phyloP scores from a whole-genome alignment of 768 basidiomycete genomes.

The Leccinum imitatum region DNA sequence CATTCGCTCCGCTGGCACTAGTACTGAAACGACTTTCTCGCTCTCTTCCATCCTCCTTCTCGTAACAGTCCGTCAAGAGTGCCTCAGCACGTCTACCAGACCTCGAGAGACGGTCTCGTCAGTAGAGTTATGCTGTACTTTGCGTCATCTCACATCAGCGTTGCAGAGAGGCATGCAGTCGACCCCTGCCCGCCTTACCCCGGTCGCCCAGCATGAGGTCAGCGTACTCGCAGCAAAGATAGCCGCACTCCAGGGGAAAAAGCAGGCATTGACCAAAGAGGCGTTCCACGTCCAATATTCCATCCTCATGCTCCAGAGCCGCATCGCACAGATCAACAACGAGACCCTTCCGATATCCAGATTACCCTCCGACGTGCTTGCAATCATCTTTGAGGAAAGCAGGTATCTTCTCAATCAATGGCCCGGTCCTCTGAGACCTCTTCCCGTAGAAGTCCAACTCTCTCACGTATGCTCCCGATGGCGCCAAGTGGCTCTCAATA shows the following conservation, averaged over 20 bases:
- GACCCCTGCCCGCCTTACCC: constrained; percentile 14
- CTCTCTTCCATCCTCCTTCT: not conserved
- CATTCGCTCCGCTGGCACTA: constrained; percentile 1
- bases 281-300: constrained; percentile 28
- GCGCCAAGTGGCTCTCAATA: constrained; percentile 35
- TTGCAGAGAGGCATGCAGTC: constrained; percentile 24
- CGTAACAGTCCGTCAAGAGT: not conserved
- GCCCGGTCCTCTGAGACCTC: constrained; percentile 28
- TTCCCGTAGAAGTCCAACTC: constrained; percentile 35
- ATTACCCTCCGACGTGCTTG: constrained; percentile 34
- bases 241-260: constrained; percentile 22
- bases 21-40: not conserved
- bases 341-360: constrained; percentile 30
- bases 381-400: constrained; percentile 35
- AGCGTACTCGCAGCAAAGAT: constrained; percentile 23
- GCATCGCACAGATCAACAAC: constrained; percentile 34
- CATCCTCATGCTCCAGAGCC: constrained; percentile 31
- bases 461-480: constrained; percentile 37
- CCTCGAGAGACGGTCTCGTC: constrained; percentile 24
- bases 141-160: constrained; percentile 18
- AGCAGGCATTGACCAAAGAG: constrained; percentile 22
- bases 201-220: constrained; percentile 28
- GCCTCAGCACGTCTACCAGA: constrained; percentile 4
- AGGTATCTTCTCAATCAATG: constrained; percentile 28
- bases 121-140: constrained; percentile 20